These are phyloP conservation scores for Furcasterigmium sp. DNA, from an alignment of 2,329 filamentous ascomycete species.

Conservation along the genomic window DNA sequence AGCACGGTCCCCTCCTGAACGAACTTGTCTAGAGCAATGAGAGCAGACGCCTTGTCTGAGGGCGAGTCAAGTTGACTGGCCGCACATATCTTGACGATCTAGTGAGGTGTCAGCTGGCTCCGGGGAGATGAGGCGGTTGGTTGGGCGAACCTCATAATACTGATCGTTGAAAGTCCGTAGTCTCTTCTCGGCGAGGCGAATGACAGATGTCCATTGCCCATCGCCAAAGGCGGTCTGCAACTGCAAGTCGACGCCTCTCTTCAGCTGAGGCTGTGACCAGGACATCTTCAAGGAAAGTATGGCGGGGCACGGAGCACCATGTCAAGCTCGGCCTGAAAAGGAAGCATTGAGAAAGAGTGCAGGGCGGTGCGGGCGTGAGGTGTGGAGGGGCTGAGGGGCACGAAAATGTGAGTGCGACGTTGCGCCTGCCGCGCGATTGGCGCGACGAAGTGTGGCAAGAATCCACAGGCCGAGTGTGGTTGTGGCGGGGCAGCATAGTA, in stretches of 20 bases:
- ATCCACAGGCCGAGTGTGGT: background rate
- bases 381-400: conserved; percentile 10
- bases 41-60: conserved; percentile 35
- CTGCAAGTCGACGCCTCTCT: conserved; percentile 46
- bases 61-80: conserved; percentile 48
- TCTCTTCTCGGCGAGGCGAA: conserved; percentile 48
- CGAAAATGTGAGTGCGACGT: background rate
- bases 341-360: background rate
- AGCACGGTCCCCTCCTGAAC: conserved; percentile 39
- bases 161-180: conserved; percentile 43
- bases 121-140: background rate
- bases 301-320: conserved; percentile 17
- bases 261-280: conserved; percentile 30
- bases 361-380: background rate
- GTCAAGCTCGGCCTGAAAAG: conserved; percentile 13
- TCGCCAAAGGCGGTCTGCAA: conserved; percentile 51
- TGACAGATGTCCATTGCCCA: conserved; percentile 45
- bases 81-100: conserved; percentile 44
- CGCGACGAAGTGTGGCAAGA: background rate
- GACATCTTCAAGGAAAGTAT: conserved; percentile 13
- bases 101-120: background rate
- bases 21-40: conserved; percentile 38
- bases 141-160: conserved; percentile 44
- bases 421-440: background rate
- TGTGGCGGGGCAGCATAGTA: background rate